Conservation (phyloP, 1,139 yeast species). For the Yamadazyma dendronema region DNA sequence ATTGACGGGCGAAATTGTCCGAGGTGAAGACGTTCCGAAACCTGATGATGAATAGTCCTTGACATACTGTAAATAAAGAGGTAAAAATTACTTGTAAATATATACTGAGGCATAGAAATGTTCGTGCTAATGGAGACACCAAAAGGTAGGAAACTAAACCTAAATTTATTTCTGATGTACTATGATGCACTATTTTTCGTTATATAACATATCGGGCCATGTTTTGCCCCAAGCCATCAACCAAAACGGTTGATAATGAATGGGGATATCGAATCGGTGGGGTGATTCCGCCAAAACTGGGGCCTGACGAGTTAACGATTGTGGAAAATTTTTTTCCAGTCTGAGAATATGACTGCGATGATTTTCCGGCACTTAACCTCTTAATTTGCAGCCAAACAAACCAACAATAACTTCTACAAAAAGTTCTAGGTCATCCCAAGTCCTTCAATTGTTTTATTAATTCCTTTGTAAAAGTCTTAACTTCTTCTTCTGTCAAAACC, state of each 20-base stretch:
- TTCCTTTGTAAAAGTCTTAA: too few species aligned
- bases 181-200: constrained; percentile 46
- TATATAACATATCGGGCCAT: constrained; percentile 16
- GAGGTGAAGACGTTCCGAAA: constrained; percentile 28
- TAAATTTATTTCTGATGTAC: constrained; percentile 40
- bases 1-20: constrained; percentile 40
- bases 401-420: too few species aligned
- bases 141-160: constrained; percentile 24
- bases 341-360: not conserved
- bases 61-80: not conserved
- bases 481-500: too few species aligned
- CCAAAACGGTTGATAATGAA: constrained; percentile 45
- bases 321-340: constrained; percentile 3
- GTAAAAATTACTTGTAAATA: constrained; percentile 6
- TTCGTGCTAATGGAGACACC: constrained; percentile 57
- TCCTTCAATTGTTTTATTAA: too few species aligned
- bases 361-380: too few species aligned
- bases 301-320: not conserved
- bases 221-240: constrained; percentile 38
- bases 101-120: constrained; percentile 23
- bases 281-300: constrained; percentile 12
- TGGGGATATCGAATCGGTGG: constrained; percentile 37
- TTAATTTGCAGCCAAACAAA: too few species aligned
- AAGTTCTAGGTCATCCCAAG: too few species aligned
- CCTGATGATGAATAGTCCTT: not conserved